Evolutionary conservation across 2,329 filamentous ascomycete genomes (phyloP), one percentile per base, ranked within the genome.

Genomic region (Podosphaera leucotricha): DNA sequence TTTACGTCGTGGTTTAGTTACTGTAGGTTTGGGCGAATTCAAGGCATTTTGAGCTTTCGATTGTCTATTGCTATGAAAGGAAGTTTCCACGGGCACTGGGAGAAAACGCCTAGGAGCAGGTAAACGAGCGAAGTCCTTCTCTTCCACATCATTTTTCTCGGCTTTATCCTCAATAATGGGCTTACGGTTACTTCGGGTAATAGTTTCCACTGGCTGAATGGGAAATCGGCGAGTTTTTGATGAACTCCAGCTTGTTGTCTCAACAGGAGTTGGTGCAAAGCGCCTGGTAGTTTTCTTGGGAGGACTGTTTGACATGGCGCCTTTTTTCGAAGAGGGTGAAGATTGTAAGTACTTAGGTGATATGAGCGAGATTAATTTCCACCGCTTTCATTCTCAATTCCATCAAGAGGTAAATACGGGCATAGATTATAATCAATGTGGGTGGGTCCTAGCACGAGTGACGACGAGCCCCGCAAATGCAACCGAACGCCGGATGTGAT

Each of bases 81-180:
- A 77, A 7, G 79, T 84, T 59, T 85, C 80, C 50, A 85, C 72
- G 15, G 78, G 77, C 44, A 80, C 68, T 28, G 78, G 77, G 37
- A 64, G 67, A 61, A 82, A 82, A 53, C 72, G 72, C 55, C 71
- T 65, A 50, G 66, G 65, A 43, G 66, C 60, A 26, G 22, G 10
- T 18, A 22, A 28, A 15, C 10, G 39, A 40, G 48, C 47, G 43
- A 49, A 46, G 36, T 56, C 51, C 43, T 49, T 52, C 43, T 47
- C 50, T 13, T 49, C 46, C 22, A 48, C 47, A 36, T 60, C 59
- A 19, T 45, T 41, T 38, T 54, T 46, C 6, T 53, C 49, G 13
- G 44, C 7, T 30, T 41, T 10, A 15, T 19, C 22, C 16, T 41
- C 19, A 2, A 38, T 35, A 8, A 55, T 51, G 33, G 55, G 52